Evolutionary conservation across 179 eudicot species (phyloP), one percentile per base, ranked within the genome.

Genomic region (Pouteria campechiana): DNA sequence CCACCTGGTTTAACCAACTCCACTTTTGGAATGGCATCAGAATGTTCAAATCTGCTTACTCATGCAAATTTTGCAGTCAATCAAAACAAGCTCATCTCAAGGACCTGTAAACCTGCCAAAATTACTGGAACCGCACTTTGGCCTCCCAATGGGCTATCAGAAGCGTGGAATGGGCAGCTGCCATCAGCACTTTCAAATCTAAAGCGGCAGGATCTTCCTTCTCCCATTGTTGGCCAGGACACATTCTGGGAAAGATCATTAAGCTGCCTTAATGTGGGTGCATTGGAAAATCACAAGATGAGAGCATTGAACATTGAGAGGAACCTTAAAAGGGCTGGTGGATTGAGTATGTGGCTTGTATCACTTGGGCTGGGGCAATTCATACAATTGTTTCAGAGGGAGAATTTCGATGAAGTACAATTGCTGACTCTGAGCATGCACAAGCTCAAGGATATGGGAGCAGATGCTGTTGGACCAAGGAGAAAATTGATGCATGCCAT

Each of bases 381-480:
- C 32, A 58, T 71, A 18, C 58, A 52, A 32, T 52, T 82, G 54
- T 82, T 90, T 39, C 54, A 44, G 15, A 50, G 67, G 43, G 71
- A 53, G 55, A 69, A 61, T 13, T 51, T 79, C 3, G 64, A 48
- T 50, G 82, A 77, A 41, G 75, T 76, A 62, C 88, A 79, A 58
- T 55, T 82, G 66, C 76, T 59, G 23, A 75, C 77, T 49, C 29
- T 90, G 46, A 77, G 87, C 8, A 87, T 87, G 99, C 33, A 69
- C 55, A 83, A 90, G 60, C 84, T 90, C 20, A 87, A 87, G 72
- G 92, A 82, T 46, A 90, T 90, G 99, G 99, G 96, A 49, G 75
- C 65, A 27, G 39, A 41, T 45, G 92, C 92, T 38, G 96, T 90
- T 32, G 99, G 99, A 14, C 99, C 96, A 3, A 68, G 99, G 41